phyloP scores from a whole-genome alignment of 495 filamentous ascomycete species.

The Peziza echinospora region DNA sequence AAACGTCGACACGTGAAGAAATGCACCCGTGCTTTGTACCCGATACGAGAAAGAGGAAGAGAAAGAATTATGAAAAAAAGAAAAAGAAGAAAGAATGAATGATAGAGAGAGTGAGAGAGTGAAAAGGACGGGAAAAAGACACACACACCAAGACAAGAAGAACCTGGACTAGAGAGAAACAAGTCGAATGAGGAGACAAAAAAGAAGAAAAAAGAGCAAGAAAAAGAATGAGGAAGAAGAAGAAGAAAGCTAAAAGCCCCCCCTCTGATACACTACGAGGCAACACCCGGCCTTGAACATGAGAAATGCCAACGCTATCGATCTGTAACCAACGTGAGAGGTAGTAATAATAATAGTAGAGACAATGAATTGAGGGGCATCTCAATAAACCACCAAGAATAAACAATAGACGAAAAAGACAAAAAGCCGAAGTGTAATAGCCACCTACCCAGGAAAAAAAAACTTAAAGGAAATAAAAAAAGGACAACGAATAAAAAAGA shows the following conservation, averaged over 20 bases:
- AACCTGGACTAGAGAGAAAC: not conserved
- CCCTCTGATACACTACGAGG: too few relatives aligned
- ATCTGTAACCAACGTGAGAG: too few relatives aligned
- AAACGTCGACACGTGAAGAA: constrained; percentile 17
- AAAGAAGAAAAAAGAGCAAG: not conserved
- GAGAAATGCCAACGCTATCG: too few relatives aligned
- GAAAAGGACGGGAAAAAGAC: not conserved
- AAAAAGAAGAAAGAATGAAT: not conserved
- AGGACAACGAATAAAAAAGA: constrained; percentile 1
- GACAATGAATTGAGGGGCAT: too few relatives aligned
- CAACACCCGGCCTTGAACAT: too few relatives aligned
- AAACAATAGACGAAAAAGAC: too few relatives aligned
- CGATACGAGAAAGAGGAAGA: constrained; percentile 19
- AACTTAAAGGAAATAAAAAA: constrained; percentile 3
- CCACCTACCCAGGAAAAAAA: too few relatives aligned
- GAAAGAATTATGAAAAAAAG: constrained; percentile 1
- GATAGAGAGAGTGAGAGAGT: not conserved
- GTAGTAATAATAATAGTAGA: too few relatives aligned
- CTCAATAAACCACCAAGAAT: too few relatives aligned
- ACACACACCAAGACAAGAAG: constrained; percentile 1
- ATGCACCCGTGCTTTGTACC: constrained; percentile 19
- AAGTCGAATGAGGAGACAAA: not conserved
- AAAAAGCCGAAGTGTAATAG: too few relatives aligned
- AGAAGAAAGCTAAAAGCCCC: constrained; percentile 10
- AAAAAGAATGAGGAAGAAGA: not conserved